Conservation (phyloP, 2,329 filamentous ascomycete species). For the Talaromyces amestolkiae region DNA sequence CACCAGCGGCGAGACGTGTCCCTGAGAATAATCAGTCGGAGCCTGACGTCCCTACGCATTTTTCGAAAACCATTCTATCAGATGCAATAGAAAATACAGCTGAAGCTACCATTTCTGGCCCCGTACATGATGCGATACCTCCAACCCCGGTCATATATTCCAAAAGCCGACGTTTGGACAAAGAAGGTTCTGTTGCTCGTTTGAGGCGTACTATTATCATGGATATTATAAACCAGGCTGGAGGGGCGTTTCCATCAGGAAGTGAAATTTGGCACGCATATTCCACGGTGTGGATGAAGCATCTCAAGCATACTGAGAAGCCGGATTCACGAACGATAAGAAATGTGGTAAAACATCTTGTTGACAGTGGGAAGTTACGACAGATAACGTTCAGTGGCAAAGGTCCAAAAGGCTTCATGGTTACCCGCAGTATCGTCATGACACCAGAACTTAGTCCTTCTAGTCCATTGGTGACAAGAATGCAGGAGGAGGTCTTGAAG, state of each 20-base stretch:
- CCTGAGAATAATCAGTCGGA: neutral
- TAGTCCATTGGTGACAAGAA: slow-evolving; percentile 46
- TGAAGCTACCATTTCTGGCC: neutral
- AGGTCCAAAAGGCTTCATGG: slow-evolving; percentile 47
- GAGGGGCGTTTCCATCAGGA: slow-evolving; percentile 56
- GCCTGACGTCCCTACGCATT: neutral
- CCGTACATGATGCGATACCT: neutral
- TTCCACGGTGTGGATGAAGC: slow-evolving; percentile 51
- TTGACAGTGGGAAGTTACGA: slow-evolving; percentile 52
- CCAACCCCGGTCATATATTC: neutral
- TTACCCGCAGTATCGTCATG: slow-evolving; percentile 52
- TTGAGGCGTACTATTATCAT: slow-evolving; percentile 52
- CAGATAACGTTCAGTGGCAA: slow-evolving; percentile 54
- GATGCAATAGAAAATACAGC: neutral
- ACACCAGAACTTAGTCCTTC: slow-evolving; percentile 46
- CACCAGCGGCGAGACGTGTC: neutral
- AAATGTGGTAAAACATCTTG: slow-evolving; percentile 49
- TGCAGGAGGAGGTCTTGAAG: slow-evolving; percentile 53
- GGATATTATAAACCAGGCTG: slow-evolving; percentile 53
- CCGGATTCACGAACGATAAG: slow-evolving; percentile 56
- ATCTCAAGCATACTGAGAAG: slow-evolving; percentile 39
- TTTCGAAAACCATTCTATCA: neutral
- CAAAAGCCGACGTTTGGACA: slow-evolving; percentile 25
- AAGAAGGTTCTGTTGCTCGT: slow-evolving; percentile 45
- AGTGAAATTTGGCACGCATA: slow-evolving; percentile 57